Percentiles rank a stretch among this genome's conserved stretches.
These are phyloP conservation scores for Termitomyces sp. DNA, from an alignment of 768 basidiomycete species.

Conservation along the genomic window DNA sequence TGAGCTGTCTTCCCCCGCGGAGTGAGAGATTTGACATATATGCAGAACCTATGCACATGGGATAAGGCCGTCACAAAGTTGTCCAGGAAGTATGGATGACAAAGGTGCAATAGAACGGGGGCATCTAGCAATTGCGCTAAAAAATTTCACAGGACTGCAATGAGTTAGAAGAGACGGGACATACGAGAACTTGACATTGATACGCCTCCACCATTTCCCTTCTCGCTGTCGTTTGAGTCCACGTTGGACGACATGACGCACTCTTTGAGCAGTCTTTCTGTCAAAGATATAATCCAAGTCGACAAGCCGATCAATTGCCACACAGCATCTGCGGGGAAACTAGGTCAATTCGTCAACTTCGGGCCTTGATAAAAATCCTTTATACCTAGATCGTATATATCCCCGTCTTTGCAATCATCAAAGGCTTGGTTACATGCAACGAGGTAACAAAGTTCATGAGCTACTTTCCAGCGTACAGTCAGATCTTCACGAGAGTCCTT, in stretches of 20 bases:
- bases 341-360: not conserved
- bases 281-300: constrained; percentile 55
- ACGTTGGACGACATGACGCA: constrained; percentile 35
- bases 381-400: constrained; percentile 60
- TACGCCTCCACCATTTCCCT: not conserved
- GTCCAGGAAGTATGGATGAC: constrained; percentile 56
- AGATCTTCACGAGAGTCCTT: constrained; percentile 27
- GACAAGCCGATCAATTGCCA: constrained; percentile 69
- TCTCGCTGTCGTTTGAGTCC: not conserved
- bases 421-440: constrained; percentile 59
- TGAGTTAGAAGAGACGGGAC: not conserved
- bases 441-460: constrained; percentile 64
- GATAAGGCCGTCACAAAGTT: constrained; percentile 44
- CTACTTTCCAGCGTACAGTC: constrained; percentile 50
- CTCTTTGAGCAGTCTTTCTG: constrained; percentile 57
- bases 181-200: constrained; percentile 1
- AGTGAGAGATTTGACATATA: constrained; percentile 44
- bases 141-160: constrained; percentile 1
- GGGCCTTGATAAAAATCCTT: not conserved
- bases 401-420: constrained; percentile 57
- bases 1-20: constrained; percentile 59
- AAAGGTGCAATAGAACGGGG: constrained; percentile 51
- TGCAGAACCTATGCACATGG: constrained; percentile 57
- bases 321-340: constrained; percentile 46
- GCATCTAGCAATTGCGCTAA: constrained; percentile 19